Percentiles rank a stretch among this genome's conserved stretches.
Conservation (phyloP, 768 basidiomycete species). For the Amanita subjunquillea region DNA sequence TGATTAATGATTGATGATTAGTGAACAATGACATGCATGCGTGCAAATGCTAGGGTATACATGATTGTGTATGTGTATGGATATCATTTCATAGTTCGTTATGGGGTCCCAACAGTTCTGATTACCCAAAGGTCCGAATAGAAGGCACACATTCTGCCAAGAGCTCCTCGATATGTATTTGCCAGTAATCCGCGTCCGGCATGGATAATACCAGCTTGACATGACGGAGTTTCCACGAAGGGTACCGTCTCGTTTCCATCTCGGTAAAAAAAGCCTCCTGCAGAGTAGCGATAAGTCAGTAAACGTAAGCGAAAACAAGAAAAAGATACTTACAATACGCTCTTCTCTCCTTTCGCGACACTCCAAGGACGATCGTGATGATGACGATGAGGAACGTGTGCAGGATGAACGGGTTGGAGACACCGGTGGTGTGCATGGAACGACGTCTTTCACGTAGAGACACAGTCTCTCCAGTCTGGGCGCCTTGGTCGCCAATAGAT, state of each 20-base stretch:
- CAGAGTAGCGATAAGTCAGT: not conserved
- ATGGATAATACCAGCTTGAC: not conserved
- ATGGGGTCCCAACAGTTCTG: not conserved
- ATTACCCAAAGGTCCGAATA: not conserved
- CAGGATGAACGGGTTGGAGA: no score
- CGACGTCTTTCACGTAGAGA: constrained; percentile 27
- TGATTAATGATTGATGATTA: no score
- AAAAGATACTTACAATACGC: not conserved
- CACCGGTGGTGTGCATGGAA: constrained; percentile 11
- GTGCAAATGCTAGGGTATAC: no score
- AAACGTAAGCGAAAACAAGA: not conserved
- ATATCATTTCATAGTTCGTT: not conserved
- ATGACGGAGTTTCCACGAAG: constrained; percentile 8
- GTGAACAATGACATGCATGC: no score
- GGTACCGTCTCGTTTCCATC: constrained; percentile 2
- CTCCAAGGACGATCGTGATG: not conserved
- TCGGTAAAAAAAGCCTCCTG: constrained; percentile 20
- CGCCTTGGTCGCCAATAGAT: constrained; percentile 27
- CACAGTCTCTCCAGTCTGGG: constrained; percentile 25
- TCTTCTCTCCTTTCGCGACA: not conserved
- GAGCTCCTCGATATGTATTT: not conserved
- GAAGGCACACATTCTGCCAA: constrained; percentile 3
- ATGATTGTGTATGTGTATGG: no score
- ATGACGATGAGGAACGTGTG: not conserved
- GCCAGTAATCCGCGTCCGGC: constrained; percentile 3